Conservation (phyloP, 371 early-diverging fungal genomes). For the Syncephalastrum sp. region DNA sequence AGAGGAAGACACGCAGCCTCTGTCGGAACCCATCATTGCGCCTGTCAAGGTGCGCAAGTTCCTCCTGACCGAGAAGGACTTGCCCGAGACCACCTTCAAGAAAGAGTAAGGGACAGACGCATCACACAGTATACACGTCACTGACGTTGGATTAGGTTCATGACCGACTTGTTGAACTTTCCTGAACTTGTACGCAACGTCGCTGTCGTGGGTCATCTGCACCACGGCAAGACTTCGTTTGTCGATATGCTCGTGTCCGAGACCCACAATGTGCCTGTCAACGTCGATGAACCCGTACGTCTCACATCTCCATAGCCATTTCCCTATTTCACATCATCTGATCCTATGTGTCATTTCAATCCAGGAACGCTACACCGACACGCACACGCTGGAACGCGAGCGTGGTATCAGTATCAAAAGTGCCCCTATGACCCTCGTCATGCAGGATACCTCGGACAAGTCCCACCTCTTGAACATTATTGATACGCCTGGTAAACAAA, state of each 20-base stretch:
- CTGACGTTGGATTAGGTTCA: slow-evolving; percentile 51
- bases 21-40: slow-evolving; percentile 93
- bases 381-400: slow-evolving; percentile 88
- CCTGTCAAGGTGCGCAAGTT: slow-evolving; percentile 87
- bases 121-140: neutral
- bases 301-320: too few species aligned
- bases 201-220: slow-evolving; percentile 92
- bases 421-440: slow-evolving; percentile 90
- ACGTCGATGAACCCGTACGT: slow-evolving; percentile 54
- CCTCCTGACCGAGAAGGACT: slow-evolving; percentile 78
- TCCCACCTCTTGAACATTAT: slow-evolving; percentile 87
- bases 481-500: slow-evolving; percentile 86
- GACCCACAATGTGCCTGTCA: slow-evolving; percentile 74
- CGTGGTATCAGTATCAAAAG: slow-evolving; percentile 90
- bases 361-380: slow-evolving; percentile 87
- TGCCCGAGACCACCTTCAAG: slow-evolving; percentile 81
- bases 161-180: slow-evolving; percentile 83
- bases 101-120: slow-evolving; percentile 70
- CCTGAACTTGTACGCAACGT: slow-evolving; percentile 87
- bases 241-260: slow-evolving; percentile 90
- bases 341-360: neutral
- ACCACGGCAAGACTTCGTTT: slow-evolving; percentile 96
- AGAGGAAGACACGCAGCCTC: slow-evolving; percentile 97
- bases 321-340: too few species aligned
- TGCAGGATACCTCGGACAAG: slow-evolving; percentile 85